These are phyloP conservation scores for Penicillium occitanis DNA, from an alignment of 2,329 filamentous ascomycete genomes.

Conservation along the genomic window DNA sequence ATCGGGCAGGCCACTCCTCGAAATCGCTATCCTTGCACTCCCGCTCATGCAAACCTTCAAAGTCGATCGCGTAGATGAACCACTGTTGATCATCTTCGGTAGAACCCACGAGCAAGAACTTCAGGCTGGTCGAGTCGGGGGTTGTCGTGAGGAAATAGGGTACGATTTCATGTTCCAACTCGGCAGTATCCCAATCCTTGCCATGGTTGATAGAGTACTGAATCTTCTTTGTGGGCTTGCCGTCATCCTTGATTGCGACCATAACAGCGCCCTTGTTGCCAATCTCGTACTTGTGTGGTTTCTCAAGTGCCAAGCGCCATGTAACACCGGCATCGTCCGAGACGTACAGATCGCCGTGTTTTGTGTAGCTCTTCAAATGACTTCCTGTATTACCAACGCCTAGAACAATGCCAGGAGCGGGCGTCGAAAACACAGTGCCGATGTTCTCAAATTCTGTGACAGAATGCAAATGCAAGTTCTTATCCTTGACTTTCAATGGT, in stretches of 20 bases:
- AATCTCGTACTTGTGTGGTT: slow-evolving; percentile 93
- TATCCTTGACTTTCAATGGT: slow-evolving; percentile 64
- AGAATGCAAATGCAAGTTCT: slow-evolving; percentile 81
- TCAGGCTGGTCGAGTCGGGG: slow-evolving; percentile 87
- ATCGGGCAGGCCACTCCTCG: slow-evolving; percentile 83
- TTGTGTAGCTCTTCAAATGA: slow-evolving; percentile 63
- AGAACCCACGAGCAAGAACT: slow-evolving; percentile 75
- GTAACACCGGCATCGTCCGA: slow-evolving; percentile 87
- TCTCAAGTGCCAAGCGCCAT: slow-evolving; percentile 72
- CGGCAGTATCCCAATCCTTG: slow-evolving; percentile 72
- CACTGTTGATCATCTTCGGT: slow-evolving; percentile 53
- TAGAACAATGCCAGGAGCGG: slow-evolving; percentile 90
- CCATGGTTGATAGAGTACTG: slow-evolving; percentile 89
- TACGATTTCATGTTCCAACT: slow-evolving; percentile 68
- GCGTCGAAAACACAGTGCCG: slow-evolving; percentile 88
- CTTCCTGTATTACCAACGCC: slow-evolving; percentile 88
- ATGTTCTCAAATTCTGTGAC: slow-evolving; percentile 80
- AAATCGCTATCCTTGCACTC: slow-evolving; percentile 72
- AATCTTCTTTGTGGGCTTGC: slow-evolving; percentile 55
- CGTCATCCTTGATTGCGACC: slow-evolving; percentile 72
- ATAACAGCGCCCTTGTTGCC: slow-evolving; percentile 89
- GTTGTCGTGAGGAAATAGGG: slow-evolving; percentile 80
- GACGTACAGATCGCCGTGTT: slow-evolving; percentile 75
- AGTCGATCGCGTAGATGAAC: slow-evolving; percentile 76
- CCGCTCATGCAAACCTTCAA: slow-evolving; percentile 73